Percentiles rank a stretch among this genome's conserved stretches.
These are phyloP conservation scores for Fraxinus nigra DNA, from an alignment of 305 asterid species.

Conservation along the genomic window DNA sequence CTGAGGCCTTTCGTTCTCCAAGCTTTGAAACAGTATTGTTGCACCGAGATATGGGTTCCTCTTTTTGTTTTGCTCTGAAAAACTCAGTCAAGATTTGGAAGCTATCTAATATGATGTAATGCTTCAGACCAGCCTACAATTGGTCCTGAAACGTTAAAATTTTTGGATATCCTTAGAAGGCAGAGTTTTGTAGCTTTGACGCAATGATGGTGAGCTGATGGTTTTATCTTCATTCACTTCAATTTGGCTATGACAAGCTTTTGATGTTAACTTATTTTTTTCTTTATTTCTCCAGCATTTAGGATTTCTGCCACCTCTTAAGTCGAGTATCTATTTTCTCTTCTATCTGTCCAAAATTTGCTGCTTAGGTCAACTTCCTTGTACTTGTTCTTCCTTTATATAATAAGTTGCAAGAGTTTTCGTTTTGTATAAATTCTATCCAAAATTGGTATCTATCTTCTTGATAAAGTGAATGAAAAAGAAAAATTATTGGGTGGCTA, in stretches of 20 bases:
- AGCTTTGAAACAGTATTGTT: neutral
- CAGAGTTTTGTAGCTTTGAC: neutral
- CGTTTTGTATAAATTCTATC: neutral
- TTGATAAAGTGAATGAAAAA: neutral
- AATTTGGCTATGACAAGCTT: neutral
- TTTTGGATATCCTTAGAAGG: neutral
- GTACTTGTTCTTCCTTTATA: neutral
- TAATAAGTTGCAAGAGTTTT: neutral
- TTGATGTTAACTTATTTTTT: neutral
- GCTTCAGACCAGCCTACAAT: neutral
- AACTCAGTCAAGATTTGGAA: neutral
- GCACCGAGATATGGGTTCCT: neutral
- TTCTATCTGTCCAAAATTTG: neutral
- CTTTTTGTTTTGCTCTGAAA: neutral
- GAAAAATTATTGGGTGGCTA: neutral
- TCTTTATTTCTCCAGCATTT: neutral
- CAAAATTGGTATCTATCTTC: neutral
- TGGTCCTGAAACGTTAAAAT: neutral
- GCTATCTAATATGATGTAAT: neutral
- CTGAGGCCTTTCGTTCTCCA: neutral
- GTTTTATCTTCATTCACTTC: neutral
- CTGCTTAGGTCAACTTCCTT: neutral
- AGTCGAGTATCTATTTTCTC: neutral
- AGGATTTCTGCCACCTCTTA: neutral
- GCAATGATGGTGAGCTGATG: neutral